Base-by-base conservation (phyloP, 1,284 basidiomycete species). In the Papiliotrema laurentii region DNA sequence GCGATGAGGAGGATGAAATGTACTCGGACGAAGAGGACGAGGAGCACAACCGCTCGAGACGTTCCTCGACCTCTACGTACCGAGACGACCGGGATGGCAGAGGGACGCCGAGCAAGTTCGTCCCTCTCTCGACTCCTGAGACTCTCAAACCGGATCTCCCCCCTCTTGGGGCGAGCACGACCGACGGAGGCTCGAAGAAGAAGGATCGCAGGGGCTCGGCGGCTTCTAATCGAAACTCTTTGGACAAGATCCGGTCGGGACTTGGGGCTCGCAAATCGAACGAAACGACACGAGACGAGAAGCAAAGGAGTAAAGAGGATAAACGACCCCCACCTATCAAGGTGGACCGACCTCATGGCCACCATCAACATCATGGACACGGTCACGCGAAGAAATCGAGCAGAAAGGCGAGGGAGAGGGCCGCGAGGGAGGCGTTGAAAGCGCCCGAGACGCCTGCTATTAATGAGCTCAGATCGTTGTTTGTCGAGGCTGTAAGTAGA, bases 361-460 rank as follows among this genome's bases (percentile, higher is more conserved):
- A 25, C 19, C 14, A n/a, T n/a, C n/a, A n/a, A n/a, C n/a, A n/a
- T n/a, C n/a, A n/a, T n/a, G 35, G 14, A 16, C 4, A 22, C 14
- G 46, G 35, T 37, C 18, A 19, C 43, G 43, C 31, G 30, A 75
- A 55, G 36, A 61, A 59, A 39, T 65, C 56, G 34, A 51, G 69
- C 60, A 71, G 71, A 65, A 64, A 71, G 63, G 67, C 72, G 47
- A 73, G 72, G 37, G 70, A 76, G 2, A 68, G 37, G 31, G 38
- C 27, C 4, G 28, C 77, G 1, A 68, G 14, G 30, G 46, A 7
- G 5, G n/a, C 77, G 36, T 73, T 88, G 35, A 80, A 83, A 56
- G 82, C 85, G 43, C 94, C 94, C 1, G 83, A 88, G 51, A 77
- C 97, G 45, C 77, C 78, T 50, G 80, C 85, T 58, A 81, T 96